Percentiles rank a stretch among this genome's conserved stretches.
phyloP scores from a whole-genome alignment of 345 rosid species.

The Lepidium africanum region DNA sequence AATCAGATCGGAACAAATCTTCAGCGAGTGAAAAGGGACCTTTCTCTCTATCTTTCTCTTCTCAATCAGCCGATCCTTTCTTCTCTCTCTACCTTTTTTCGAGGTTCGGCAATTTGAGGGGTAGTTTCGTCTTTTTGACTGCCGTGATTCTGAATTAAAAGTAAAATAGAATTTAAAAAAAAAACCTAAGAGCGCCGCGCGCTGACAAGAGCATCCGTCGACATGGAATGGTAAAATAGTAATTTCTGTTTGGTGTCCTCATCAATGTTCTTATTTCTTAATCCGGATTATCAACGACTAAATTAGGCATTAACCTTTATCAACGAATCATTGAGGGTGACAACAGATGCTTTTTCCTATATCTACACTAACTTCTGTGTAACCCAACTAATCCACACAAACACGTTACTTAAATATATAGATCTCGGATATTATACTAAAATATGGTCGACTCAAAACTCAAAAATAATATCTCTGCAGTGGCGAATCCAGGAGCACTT shows the following conservation, averaged over 20 bases:
- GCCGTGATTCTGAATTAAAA: constrained; percentile 6
- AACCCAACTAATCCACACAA: too few species aligned
- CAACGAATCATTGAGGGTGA: too few species aligned
- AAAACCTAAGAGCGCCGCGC: constrained; percentile 9
- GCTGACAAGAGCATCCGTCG: constrained; percentile 5
- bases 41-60: not conserved
- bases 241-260: not conserved
- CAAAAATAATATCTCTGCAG: too few species aligned
- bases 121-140: not conserved
- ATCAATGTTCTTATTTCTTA: not conserved
- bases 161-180: not conserved
- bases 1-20: constrained; percentile 4
- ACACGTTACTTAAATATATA: too few species aligned
- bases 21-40: constrained; percentile 2
- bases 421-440: too few species aligned
- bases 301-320: too few species aligned
- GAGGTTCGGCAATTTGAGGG: constrained; percentile 13
- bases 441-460: too few species aligned
- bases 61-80: constrained; percentile 5
- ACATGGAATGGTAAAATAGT: constrained; percentile 3
- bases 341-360: too few species aligned
- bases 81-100: not conserved
- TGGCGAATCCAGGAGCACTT: too few species aligned
- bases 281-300: not conserved
- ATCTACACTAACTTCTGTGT: too few species aligned